These are phyloP conservation scores for Potentilla sterilis DNA, from an alignment of 306 rosid genomes.

Conservation along the genomic window DNA sequence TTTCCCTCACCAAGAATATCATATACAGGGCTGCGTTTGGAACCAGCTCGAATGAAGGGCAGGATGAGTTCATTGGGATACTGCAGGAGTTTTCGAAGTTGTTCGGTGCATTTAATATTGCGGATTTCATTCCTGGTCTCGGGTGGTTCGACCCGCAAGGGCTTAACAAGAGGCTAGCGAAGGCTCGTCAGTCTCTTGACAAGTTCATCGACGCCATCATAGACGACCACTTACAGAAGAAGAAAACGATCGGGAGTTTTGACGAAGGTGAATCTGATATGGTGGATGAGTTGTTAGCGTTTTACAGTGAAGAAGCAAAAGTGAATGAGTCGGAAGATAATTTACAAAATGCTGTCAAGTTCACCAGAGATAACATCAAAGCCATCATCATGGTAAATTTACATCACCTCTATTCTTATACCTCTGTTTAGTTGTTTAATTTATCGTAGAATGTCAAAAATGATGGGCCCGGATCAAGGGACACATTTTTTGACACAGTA, in stretches of 20 bases:
- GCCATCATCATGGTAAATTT: slow-evolving; percentile 82
- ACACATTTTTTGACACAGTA: no score
- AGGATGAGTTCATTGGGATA: slow-evolving; percentile 69
- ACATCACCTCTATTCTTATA: background rate
- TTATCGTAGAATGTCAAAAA: background rate
- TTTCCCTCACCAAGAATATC: slow-evolving; percentile 56
- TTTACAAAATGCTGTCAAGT: slow-evolving; percentile 48
- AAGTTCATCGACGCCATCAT: slow-evolving; percentile 63
- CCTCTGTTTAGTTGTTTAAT: background rate
- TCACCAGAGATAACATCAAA: slow-evolving; percentile 78
- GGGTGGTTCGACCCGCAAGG: slow-evolving; percentile 71
- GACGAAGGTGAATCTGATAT: slow-evolving; percentile 50
- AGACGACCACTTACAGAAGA: slow-evolving; percentile 57
- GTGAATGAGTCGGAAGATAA: slow-evolving; percentile 43
- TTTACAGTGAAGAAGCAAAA: slow-evolving; percentile 44
- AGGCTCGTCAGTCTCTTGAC: slow-evolving; percentile 57
- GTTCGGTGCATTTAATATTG: slow-evolving; percentile 80
- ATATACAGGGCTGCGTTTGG: slow-evolving; percentile 83
- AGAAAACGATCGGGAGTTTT: background rate
- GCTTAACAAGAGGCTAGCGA: slow-evolving; percentile 42
- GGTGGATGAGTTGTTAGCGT: slow-evolving; percentile 87
- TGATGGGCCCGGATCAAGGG: no score
- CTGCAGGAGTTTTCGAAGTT: slow-evolving; percentile 78
- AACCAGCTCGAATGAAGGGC: slow-evolving; percentile 50
- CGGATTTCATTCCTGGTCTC: slow-evolving; percentile 64